These are phyloP conservation scores for Avena eriantha DNA, from an alignment of 176 grass and related monocot species.

Conservation along the genomic window DNA sequence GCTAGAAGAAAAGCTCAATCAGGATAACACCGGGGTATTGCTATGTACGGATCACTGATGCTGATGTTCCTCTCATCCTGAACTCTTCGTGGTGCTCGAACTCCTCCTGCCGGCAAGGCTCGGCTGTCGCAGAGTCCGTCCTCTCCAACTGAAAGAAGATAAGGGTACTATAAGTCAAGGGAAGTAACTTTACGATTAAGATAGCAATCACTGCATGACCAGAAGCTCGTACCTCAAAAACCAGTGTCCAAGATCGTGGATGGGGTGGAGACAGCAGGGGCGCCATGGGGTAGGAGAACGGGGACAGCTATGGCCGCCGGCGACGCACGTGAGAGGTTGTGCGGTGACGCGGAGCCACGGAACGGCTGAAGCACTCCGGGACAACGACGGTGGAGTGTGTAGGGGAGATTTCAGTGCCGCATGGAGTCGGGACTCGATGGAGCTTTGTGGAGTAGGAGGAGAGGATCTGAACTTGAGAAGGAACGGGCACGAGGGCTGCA, in stretches of 20 bases:
- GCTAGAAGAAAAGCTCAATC: conserved; percentile 68
- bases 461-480: not conserved
- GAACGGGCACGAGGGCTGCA: not conserved
- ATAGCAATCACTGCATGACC: not conserved
- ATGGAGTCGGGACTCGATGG: not conserved
- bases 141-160: conserved; percentile 28
- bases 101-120: not conserved
- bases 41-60: not conserved
- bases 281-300: conserved; percentile 2
- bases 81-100: not conserved
- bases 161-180: not conserved
- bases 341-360: conserved; percentile 1
- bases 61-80: rapidly evolving
- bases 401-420: conserved; percentile 10
- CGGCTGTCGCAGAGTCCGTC: not conserved
- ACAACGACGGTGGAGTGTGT: not conserved
- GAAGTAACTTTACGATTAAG: not conserved
- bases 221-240: conserved; percentile 5
- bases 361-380: not conserved
- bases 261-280: not conserved
- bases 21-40: conserved; percentile 55
- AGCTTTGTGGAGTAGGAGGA: not conserved
- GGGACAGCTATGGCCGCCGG: not conserved
- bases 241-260: not conserved
- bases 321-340: not conserved